phyloP scores from a whole-genome alignment of 306 rosid genomes.

The Hippophae rhamnoides region DNA sequence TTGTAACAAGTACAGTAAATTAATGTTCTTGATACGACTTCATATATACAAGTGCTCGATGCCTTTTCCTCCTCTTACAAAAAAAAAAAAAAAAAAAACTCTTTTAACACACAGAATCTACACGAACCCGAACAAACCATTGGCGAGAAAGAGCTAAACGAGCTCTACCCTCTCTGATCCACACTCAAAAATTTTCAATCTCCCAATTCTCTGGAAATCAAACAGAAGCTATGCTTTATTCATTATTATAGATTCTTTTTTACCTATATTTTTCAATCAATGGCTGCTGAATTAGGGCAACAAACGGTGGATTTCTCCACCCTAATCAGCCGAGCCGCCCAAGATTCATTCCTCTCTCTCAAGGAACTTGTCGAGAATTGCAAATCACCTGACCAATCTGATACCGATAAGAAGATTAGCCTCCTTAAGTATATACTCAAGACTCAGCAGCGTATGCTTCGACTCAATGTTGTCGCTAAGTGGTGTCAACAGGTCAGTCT shows the following conservation, averaged over 20 bases:
- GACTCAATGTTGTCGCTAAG: constrained; percentile 87
- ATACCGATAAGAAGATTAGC: constrained; percentile 70
- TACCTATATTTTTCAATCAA: constrained; percentile 8
- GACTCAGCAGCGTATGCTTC: constrained; percentile 94
- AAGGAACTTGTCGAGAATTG: constrained; percentile 78
- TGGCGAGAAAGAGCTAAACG: too few relatives aligned
- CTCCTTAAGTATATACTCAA: constrained; percentile 75
- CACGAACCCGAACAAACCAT: too few relatives aligned
- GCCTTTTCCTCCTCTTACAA: too few relatives aligned
- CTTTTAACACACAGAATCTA: too few relatives aligned
- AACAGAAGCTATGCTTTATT: too few relatives aligned
- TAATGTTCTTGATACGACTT: too few relatives aligned
- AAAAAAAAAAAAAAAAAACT: too few relatives aligned
- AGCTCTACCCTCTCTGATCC: too few relatives aligned
- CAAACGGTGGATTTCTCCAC: constrained; percentile 87
- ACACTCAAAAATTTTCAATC: too few relatives aligned
- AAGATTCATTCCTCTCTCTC: constrained; percentile 65
- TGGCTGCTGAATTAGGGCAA: constrained; percentile 94
- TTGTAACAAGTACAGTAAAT: too few relatives aligned
- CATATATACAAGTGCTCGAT: too few relatives aligned
- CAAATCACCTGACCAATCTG: constrained; percentile 58
- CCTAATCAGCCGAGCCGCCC: constrained; percentile 67
- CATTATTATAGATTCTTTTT: constrained; percentile 3
- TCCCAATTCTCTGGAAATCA: too few relatives aligned
- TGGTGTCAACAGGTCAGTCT: constrained; percentile 84